Conservation (phyloP, 164 flowering plant species). For the Stephania japonica region DNA sequence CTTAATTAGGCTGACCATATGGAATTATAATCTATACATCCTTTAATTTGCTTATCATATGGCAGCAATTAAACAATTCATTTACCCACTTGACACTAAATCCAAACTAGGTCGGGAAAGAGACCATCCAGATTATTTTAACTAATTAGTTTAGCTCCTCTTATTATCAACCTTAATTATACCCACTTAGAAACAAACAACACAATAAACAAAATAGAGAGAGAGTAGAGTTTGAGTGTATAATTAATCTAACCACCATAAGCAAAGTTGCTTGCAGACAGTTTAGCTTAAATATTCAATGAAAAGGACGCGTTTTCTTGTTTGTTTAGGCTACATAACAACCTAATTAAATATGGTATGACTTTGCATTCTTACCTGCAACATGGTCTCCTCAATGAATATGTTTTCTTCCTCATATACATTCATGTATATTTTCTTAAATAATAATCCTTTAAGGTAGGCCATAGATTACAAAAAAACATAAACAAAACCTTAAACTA, state of each 20-base stretch:
- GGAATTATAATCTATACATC: no score
- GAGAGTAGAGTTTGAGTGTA: background rate
- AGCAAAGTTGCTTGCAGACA: background rate
- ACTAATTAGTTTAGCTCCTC: background rate
- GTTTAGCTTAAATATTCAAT: background rate
- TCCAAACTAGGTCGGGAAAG: no score
- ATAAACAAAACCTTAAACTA: conserved; percentile 17
- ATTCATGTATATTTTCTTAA: background rate
- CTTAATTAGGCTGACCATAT: no score
- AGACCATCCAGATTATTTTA: no score
- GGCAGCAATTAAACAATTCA: no score
- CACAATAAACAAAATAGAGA: background rate
- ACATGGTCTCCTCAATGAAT: conserved; percentile 1
- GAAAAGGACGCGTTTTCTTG: conserved; percentile 1
- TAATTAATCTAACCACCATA: background rate
- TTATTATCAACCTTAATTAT: background rate
- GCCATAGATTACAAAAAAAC: conserved; percentile 5
- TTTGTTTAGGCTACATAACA: conserved; percentile 1
- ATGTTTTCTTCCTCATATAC: background rate
- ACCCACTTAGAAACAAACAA: background rate
- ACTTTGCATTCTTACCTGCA: conserved; percentile 7
- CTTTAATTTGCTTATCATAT: no score
- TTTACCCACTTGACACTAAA: no score
- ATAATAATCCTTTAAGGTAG: background rate
- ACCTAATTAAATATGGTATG: background rate